These are phyloP conservation scores for Lasiosphaeria hispida DNA, from an alignment of 495 filamentous ascomycete species.

Conservation along the genomic window DNA sequence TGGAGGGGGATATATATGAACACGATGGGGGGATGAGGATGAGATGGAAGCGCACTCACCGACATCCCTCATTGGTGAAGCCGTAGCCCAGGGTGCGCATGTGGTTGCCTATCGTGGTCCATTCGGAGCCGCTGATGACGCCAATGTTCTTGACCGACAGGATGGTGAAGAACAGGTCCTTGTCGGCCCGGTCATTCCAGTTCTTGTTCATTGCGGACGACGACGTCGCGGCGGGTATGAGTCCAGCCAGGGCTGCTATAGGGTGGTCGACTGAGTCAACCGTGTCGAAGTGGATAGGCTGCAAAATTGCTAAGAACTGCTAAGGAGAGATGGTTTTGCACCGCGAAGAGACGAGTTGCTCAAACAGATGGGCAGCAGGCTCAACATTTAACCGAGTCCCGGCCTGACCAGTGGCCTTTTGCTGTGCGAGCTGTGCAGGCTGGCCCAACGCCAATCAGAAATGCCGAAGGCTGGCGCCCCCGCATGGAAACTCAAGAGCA, in stretches of 20 bases:
- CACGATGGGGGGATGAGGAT: background rate
- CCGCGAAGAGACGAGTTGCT: conserved; percentile 14
- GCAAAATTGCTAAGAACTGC: conserved; percentile 37
- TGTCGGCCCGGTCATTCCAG: conserved; percentile 53
- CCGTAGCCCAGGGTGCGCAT: conserved; percentile 51
- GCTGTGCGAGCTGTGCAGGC: too few relatives aligned
- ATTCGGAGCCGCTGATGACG: conserved; percentile 53
- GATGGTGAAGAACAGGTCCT: conserved; percentile 54
- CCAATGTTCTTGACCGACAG: conserved; percentile 54
- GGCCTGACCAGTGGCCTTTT: too few relatives aligned
- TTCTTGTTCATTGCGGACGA: conserved; percentile 47
- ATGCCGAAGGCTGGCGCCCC: too few relatives aligned
- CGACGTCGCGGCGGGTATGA: background rate
- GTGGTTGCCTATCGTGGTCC: conserved; percentile 51
- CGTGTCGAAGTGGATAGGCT: conserved; percentile 19
- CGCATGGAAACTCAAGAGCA: too few relatives aligned
- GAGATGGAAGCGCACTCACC: conserved; percentile 37
- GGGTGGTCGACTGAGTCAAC: background rate
- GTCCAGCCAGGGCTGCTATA: background rate
- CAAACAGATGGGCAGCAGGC: conserved; percentile 23
- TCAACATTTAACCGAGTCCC: conserved; percentile 26
- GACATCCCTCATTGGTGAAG: conserved; percentile 55
- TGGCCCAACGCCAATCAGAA: too few relatives aligned
- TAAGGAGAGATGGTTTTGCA: conserved; percentile 30
- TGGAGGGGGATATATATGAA: background rate